These are phyloP conservation scores for Pterocarpus macrocarpus DNA, from an alignment of 306 rosid species.

Conservation along the genomic window DNA sequence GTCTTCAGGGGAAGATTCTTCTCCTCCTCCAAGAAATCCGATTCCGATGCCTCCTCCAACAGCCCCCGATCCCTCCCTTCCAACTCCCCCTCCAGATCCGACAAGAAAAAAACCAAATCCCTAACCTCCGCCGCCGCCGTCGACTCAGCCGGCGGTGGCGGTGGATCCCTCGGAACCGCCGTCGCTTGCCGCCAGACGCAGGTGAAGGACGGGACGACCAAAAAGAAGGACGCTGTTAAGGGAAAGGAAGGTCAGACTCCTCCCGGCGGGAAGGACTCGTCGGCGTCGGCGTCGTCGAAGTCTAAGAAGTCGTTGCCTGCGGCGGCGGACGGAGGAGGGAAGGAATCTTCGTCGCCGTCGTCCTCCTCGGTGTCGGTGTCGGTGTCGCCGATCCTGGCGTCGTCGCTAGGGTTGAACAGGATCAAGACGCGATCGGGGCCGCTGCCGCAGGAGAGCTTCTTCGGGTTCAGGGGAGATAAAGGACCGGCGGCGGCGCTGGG, in stretches of 20 bases:
- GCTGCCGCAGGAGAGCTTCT: slow-evolving; percentile 95
- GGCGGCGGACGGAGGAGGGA: slow-evolving; percentile 40
- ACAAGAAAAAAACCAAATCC: slow-evolving; percentile 86
- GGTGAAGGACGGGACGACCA: slow-evolving; percentile 56
- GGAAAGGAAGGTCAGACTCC: slow-evolving; percentile 57
- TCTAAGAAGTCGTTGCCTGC: slow-evolving; percentile 52
- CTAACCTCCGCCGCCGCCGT: slow-evolving; percentile 41
- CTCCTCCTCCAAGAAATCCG: slow-evolving; percentile 90
- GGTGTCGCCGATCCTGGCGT: slow-evolving; percentile 94
- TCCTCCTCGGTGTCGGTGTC: slow-evolving; percentile 44
- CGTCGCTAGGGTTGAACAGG: slow-evolving; percentile 87
- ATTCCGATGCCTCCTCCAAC: slow-evolving; percentile 75
- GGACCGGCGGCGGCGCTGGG: slow-evolving; percentile 58
- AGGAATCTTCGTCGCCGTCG: slow-evolving; percentile 51
- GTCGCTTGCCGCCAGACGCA: slow-evolving; percentile 47
- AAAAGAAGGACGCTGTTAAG: slow-evolving; percentile 66
- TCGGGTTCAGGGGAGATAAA: slow-evolving; percentile 80
- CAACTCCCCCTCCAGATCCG: slow-evolving; percentile 88
- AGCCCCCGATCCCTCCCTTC: slow-evolving; percentile 78
- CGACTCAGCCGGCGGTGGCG: not conserved
- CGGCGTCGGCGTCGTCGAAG: slow-evolving; percentile 41
- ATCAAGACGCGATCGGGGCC: slow-evolving; percentile 99
- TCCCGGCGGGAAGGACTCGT: slow-evolving; percentile 37
- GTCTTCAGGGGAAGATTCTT: slow-evolving; percentile 96
- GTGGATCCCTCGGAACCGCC: not conserved